A percentile compares a stretch with the other conserved stretches of the same genome.
Evolutionary conservation across 2,329 filamentous ascomycete species (phyloP).

Genomic region (Tricladium varicosporioides): DNA sequence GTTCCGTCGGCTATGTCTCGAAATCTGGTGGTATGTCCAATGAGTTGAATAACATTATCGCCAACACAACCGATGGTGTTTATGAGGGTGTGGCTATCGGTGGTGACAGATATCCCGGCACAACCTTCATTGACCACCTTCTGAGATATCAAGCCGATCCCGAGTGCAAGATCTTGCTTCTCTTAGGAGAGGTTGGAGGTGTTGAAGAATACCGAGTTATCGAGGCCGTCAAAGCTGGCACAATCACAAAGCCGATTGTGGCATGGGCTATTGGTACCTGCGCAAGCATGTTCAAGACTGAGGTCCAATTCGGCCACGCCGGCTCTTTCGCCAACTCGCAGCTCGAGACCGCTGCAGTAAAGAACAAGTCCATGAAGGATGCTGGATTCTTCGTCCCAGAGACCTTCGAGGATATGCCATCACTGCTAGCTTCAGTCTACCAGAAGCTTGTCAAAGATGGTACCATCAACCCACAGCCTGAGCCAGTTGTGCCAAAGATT

Average conservation of each 20-base stretch:
- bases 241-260: slow-evolving; percentile 97
- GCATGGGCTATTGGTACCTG: slow-evolving; percentile 99
- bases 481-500: slow-evolving; percentile 97
- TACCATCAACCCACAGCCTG: slow-evolving; percentile 78
- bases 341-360: slow-evolving; percentile 92
- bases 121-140: slow-evolving; percentile 98
- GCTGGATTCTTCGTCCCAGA: slow-evolving; percentile 93
- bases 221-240: slow-evolving; percentile 90
- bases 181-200: slow-evolving; percentile 98
- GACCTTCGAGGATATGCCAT: slow-evolving; percentile 94
- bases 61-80: slow-evolving; percentile 94
- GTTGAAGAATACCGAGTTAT: slow-evolving; percentile 99
- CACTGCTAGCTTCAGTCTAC: slow-evolving; percentile 76
- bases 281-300: slow-evolving; percentile 99
- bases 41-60: slow-evolving; percentile 99
- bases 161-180: slow-evolving; percentile 93
- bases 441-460: slow-evolving; percentile 82
- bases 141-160: slow-evolving; percentile 95
- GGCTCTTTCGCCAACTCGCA: slow-evolving; percentile 99
- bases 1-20: slow-evolving; percentile 98
- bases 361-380: slow-evolving; percentile 97
- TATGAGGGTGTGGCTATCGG: slow-evolving; percentile 99
- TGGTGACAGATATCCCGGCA: slow-evolving; percentile 97
- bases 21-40: slow-evolving; percentile 99
- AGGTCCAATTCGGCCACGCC: slow-evolving; percentile 99